phyloP scores from a whole-genome alignment of 2,329 filamentous ascomycete species.

The Bisporella sp. region DNA sequence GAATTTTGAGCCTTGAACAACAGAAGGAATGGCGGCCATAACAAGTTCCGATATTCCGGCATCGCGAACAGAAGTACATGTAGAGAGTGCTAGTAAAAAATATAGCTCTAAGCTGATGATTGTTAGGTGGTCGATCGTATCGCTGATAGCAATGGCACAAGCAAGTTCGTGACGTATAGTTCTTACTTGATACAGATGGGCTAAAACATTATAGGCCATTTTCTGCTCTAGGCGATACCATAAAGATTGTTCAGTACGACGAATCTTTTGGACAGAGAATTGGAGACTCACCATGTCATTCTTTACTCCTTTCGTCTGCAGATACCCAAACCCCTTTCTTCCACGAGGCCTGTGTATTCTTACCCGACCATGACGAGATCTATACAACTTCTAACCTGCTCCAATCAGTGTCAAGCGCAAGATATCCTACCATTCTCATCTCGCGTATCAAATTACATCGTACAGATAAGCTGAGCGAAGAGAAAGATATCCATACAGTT shows the following conservation, averaged over 20 bases:
- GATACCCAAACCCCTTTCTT: conserved; percentile 39
- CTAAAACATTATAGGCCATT: conserved; percentile 10
- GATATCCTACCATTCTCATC: conserved; percentile 37
- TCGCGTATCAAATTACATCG: conserved; percentile 34
- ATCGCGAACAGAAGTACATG: background rate
- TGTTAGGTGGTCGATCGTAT: conserved; percentile 17
- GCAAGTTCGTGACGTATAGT: conserved; percentile 6
- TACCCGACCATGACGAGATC: conserved; percentile 33
- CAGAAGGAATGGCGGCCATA: conserved; percentile 5
- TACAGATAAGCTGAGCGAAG: conserved; percentile 11
- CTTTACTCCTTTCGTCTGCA: conserved; percentile 34
- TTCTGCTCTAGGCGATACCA: conserved; percentile 15
- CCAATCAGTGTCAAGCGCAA: conserved; percentile 29
- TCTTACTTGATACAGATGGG: conserved; percentile 1
- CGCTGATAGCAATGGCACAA: conserved; percentile 19
- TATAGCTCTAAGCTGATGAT: background rate
- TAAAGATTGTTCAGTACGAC: conserved; percentile 33
- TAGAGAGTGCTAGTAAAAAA: background rate
- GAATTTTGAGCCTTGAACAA: too few species aligned
- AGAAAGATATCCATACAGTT: conserved; percentile 25
- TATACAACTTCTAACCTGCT: conserved; percentile 40
- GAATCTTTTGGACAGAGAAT: conserved; percentile 29
- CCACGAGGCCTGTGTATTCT: conserved; percentile 37
- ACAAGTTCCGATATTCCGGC: conserved; percentile 4
- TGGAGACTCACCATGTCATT: conserved; percentile 29